phyloP scores from a whole-genome alignment of 768 basidiomycete species.

The Rhodotorula babjevae region DNA sequence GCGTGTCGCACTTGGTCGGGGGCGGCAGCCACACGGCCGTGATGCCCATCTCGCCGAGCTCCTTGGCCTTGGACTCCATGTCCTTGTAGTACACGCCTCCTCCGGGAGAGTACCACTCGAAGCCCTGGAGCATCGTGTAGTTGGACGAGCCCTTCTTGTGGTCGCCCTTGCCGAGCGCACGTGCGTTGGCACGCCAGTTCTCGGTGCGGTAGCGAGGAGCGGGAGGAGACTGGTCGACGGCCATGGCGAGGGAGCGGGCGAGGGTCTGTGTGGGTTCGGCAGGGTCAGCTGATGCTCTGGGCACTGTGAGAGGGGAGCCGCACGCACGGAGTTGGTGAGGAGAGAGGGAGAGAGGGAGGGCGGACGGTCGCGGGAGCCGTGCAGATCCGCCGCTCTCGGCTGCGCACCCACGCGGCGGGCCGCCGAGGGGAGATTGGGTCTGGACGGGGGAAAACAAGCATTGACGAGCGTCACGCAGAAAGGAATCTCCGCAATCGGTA shows the following conservation, averaged over 20 bases:
- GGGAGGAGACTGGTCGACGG: slow-evolving; percentile 1
- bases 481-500: too few species aligned
- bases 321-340: too few species aligned
- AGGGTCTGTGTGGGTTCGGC: too few species aligned
- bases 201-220: slow-evolving; percentile 19
- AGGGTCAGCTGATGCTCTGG: background rate
- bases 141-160: slow-evolving; percentile 25
- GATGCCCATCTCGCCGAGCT: slow-evolving; percentile 48
- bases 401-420: too few species aligned
- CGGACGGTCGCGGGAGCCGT: too few species aligned
- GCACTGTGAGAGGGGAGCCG: background rate
- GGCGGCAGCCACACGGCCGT: slow-evolving; percentile 50
- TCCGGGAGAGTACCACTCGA: slow-evolving; percentile 38
- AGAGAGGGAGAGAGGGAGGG: too few species aligned
- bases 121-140: slow-evolving; percentile 37
- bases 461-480: too few species aligned
- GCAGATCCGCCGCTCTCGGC: too few species aligned
- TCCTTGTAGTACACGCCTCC: slow-evolving; percentile 48
- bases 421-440: too few species aligned
- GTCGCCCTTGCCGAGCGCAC: slow-evolving; percentile 32
- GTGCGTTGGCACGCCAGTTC: slow-evolving; percentile 30
- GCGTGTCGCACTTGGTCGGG: slow-evolving; percentile 45
- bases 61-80: slow-evolving; percentile 42
- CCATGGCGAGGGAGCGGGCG: background rate
- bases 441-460: too few species aligned